Evolutionary conservation across 2,329 filamentous ascomycete species (phyloP).

Genomic region (Ceratocystiopsis sp.): DNA sequence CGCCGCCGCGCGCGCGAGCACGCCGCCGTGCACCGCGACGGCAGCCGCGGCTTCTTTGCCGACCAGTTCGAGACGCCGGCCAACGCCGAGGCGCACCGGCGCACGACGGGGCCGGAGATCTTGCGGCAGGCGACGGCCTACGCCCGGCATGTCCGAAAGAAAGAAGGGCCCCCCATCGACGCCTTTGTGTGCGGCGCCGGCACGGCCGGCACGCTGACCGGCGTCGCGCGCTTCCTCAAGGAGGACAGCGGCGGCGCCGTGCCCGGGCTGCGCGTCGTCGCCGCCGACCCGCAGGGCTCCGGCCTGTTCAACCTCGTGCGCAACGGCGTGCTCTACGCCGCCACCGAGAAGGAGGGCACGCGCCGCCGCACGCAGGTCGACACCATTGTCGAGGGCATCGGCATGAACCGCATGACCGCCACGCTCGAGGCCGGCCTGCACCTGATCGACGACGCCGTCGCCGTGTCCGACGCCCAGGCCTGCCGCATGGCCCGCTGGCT

Average conservation of each 20-base stretch:
- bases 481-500: conserved; percentile 90
- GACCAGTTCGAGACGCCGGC: conserved; percentile 89
- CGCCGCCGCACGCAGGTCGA: conserved; percentile 81
- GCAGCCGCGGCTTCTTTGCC: conserved; percentile 75
- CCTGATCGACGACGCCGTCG: conserved; percentile 76
- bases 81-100: conserved; percentile 74
- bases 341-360: conserved; percentile 80
- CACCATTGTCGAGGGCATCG: conserved; percentile 88
- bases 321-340: conserved; percentile 89
- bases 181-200: conserved; percentile 89
- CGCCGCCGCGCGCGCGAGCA: conserved; percentile 61
- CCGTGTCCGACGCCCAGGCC: conserved; percentile 77
- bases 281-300: conserved; percentile 88
- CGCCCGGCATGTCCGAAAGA: too few species aligned
- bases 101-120: conserved; percentile 80
- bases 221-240: conserved; percentile 72
- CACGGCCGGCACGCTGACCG: conserved; percentile 84
- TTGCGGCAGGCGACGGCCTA: conserved; percentile 47
- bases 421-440: conserved; percentile 83
- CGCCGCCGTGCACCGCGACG: conserved; percentile 34
- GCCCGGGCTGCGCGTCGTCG: conserved; percentile 48
- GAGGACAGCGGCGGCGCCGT: conserved; percentile 34
- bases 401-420: conserved; percentile 81
- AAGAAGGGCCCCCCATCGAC: conserved; percentile 43
- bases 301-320: conserved; percentile 84